Evolutionary conservation across 441 rosid genomes (phyloP), one percentile per base, ranked within the genome.

Genomic region (Breynia disticha): DNA sequence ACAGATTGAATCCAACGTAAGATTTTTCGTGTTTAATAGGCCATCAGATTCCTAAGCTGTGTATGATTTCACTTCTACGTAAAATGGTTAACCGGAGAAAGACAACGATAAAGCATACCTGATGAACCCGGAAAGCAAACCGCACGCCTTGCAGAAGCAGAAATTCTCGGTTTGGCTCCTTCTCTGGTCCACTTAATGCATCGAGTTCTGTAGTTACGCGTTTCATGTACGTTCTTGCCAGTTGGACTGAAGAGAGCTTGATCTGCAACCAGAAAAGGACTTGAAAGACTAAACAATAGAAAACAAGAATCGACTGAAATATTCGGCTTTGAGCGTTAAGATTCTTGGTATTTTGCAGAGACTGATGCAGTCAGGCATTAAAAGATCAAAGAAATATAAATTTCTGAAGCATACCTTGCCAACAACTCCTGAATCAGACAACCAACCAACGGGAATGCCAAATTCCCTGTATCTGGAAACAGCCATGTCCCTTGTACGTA

Each of bases 401-500:
- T 2, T 49, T 43, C 12, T 50, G 43, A 42, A 53, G 15, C 63
- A 51, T 71, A 93, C 97, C 97, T 93, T 88, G 73, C 98, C 97
- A 18, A 93, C 95, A 37, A 93, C 87, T 35, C 98, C 97, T 17
- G 90, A 59, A 67, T 93, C 97, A 38, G 69, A 63, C 56, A 88
- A 66, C 98, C 97, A 93, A 69, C 84, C 68, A 62, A 77, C 76
- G 20, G 98, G 95, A 58, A 86, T 82, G 14, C 97, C 90, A 14
- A 88, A 88, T 35, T 88, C 98, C 69, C 57, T 86, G 61, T 88
- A 93, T 14, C 95, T 67, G 35, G 95, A 79, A 57, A 83, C 28
- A 46, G 98, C 97, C 97, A 88, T 88, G 76, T 93, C 95, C 71
- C 97, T 79, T 52, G 98, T 93, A 2, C 97, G 91, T 58, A 93